These are phyloP conservation scores for Solanum sejunctum DNA, from an alignment of 257 asterid species.

Conservation along the genomic window DNA sequence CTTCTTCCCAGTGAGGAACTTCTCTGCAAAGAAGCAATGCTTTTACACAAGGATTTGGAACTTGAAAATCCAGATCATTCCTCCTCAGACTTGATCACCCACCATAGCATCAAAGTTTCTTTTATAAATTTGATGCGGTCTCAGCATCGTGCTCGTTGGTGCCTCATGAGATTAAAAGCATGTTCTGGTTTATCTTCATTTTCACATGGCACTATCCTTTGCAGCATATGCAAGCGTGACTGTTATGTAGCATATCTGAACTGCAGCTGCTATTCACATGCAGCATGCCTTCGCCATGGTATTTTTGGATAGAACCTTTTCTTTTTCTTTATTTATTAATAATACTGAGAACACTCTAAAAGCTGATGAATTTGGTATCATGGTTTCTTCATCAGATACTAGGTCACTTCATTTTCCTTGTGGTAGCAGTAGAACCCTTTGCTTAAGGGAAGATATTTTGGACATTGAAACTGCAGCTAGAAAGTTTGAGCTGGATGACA, in stretches of 20 bases:
- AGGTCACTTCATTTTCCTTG: conserved; percentile 47
- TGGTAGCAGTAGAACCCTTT: conserved; percentile 34
- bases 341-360: not conserved
- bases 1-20: conserved; percentile 96
- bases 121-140: conserved; percentile 71
- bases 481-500: conserved; percentile 65
- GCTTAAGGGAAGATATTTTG: conserved; percentile 56
- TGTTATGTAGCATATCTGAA: conserved; percentile 72
- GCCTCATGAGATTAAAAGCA: conserved; percentile 41
- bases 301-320: conserved; percentile 1
- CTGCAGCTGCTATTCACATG: conserved; percentile 70
- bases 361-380: conserved; percentile 4
- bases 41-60: conserved; percentile 25
- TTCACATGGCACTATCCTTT: conserved; percentile 77
- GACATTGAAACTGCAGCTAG: conserved; percentile 67
- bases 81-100: conserved; percentile 33
- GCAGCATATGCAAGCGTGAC: conserved; percentile 87
- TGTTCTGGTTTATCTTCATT: conserved; percentile 34
- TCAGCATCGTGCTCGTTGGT: conserved; percentile 84
- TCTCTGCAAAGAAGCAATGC: conserved; percentile 92
- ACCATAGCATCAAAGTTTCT: conserved; percentile 45
- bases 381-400: conserved; percentile 35
- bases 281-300: conserved; percentile 94
- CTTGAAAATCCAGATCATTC: conserved; percentile 30
- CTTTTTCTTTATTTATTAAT: not conserved